Conservation (phyloP, 2,329 filamentous ascomycete genomes). For the Cercospora sp. region DNA sequence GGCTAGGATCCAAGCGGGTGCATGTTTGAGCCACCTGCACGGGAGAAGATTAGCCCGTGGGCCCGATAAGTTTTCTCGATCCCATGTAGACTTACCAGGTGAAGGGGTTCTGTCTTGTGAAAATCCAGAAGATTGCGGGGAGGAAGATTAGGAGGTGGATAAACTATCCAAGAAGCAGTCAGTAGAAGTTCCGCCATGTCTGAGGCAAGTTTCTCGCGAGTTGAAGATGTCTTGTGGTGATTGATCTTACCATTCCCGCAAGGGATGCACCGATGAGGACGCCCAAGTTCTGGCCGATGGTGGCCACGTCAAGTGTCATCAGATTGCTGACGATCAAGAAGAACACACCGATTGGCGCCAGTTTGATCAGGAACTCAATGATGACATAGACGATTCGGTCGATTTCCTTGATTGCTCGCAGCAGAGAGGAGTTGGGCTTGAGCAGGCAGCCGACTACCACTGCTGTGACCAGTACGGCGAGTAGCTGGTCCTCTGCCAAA, state of each 20-base stretch:
- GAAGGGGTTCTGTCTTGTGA: constrained; percentile 52
- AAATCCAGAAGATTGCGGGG: constrained; percentile 46
- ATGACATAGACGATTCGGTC: constrained; percentile 51
- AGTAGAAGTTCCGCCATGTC: too few species aligned
- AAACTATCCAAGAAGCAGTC: constrained; percentile 15
- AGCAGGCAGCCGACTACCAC: constrained; percentile 52
- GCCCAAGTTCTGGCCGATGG: constrained; percentile 53
- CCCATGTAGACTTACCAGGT: constrained; percentile 11
- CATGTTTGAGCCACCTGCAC: constrained; percentile 47
- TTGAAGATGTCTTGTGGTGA: too few species aligned
- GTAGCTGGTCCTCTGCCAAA: constrained; percentile 49
- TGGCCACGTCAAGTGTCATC: constrained; percentile 50
- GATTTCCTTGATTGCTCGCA: constrained; percentile 50
- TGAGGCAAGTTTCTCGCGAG: too few species aligned
- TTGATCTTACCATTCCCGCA: constrained; percentile 42
- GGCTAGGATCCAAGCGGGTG: constrained; percentile 56
- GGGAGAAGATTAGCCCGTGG: not conserved
- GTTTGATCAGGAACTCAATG: constrained; percentile 52
- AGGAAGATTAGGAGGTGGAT: constrained; percentile 52
- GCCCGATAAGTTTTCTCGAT: not conserved
- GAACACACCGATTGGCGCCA: constrained; percentile 56
- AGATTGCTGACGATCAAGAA: constrained; percentile 56
- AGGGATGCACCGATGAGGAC: constrained; percentile 52
- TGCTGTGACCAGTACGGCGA: constrained; percentile 51
- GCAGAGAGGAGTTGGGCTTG: constrained; percentile 43